A percentile compares a stretch with the other conserved stretches of the same genome.
Conservation (phyloP, 164 flowering plant genomes). For the Tetracentron sinense region DNA sequence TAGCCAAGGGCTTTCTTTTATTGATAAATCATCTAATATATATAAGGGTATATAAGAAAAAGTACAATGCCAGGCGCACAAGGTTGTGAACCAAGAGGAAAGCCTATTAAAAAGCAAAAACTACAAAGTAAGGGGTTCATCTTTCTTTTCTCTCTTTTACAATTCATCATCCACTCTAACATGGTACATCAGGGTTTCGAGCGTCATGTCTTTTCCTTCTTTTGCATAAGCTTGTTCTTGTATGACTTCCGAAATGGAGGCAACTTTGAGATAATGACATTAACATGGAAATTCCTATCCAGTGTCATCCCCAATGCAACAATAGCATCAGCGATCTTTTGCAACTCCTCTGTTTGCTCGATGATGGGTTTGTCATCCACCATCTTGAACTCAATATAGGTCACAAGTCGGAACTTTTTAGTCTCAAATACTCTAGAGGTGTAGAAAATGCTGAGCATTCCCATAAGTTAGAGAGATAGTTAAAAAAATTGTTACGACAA, state of each 20-base stretch:
- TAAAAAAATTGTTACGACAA: constrained; percentile 37
- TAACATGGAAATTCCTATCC: constrained; percentile 46
- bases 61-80: too few species aligned
- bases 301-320: constrained; percentile 30
- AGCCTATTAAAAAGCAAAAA: too few species aligned
- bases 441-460: constrained; percentile 35
- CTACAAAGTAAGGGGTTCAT: too few species aligned
- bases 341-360: constrained; percentile 38
- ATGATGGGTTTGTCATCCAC: constrained; percentile 32
- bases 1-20: too few species aligned
- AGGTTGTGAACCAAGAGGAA: too few species aligned
- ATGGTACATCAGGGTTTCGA: too few species aligned
- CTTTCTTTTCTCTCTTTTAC: too few species aligned
- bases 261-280: constrained; percentile 42
- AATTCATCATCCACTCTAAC: too few species aligned
- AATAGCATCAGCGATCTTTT: constrained; percentile 33
- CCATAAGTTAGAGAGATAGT: constrained; percentile 45
- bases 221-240: constrained; percentile 28
- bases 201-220: too few species aligned
- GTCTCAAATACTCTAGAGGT: constrained; percentile 30
- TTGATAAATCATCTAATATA: too few species aligned
- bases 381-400: constrained; percentile 44
- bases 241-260: constrained; percentile 47
- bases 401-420: constrained; percentile 35
- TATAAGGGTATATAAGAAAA: too few species aligned